Evolutionary conservation across 495 filamentous ascomycete genomes (phyloP).

Genomic region (Penicillium ochrochloron): DNA sequence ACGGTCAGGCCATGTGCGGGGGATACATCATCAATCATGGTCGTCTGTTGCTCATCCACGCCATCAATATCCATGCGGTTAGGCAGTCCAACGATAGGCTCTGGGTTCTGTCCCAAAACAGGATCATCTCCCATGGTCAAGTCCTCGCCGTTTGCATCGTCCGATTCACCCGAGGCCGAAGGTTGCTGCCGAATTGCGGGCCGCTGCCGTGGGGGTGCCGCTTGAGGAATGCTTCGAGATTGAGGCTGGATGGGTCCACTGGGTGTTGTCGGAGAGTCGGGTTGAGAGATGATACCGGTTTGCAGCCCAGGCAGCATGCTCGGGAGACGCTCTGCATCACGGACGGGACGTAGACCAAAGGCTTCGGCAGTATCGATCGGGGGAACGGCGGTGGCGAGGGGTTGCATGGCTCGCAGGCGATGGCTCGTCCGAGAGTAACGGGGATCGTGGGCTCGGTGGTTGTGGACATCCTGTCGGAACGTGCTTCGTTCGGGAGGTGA

Average conservation of each 20-base stretch:
- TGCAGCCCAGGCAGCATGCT: slow-evolving; percentile 80
- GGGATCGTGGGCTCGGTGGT: slow-evolving; percentile 60
- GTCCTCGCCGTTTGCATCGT: slow-evolving; percentile 82
- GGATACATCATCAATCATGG: slow-evolving; percentile 76
- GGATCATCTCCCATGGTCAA: slow-evolving; percentile 68
- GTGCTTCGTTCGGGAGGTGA: slow-evolving; percentile 76
- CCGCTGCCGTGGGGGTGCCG: slow-evolving; percentile 56
- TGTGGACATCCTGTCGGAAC: slow-evolving; percentile 58
- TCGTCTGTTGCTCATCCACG: slow-evolving; percentile 68
- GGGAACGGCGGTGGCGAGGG: slow-evolving; percentile 69
- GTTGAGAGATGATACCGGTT: slow-evolving; percentile 78
- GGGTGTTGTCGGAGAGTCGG: slow-evolving; percentile 91
- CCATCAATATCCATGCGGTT: slow-evolving; percentile 78
- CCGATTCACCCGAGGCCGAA: slow-evolving; percentile 83
- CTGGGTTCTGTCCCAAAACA: slow-evolving; percentile 62
- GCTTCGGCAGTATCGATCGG: slow-evolving; percentile 76
- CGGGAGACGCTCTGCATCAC: slow-evolving; percentile 83
- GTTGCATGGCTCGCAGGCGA: slow-evolving; percentile 64
- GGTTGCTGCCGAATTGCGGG: slow-evolving; percentile 87
- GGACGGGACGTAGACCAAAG: slow-evolving; percentile 78
- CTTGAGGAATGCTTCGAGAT: slow-evolving; percentile 49
- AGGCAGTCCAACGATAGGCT: slow-evolving; percentile 78
- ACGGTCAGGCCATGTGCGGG: slow-evolving; percentile 74
- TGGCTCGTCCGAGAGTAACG: slow-evolving; percentile 50
- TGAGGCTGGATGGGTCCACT: slow-evolving; percentile 63